Evolutionary conservation across 208 protist species (phyloP), one percentile per base, ranked within the genome.

Genomic region (Trypanosoma platydactyli): DNA sequence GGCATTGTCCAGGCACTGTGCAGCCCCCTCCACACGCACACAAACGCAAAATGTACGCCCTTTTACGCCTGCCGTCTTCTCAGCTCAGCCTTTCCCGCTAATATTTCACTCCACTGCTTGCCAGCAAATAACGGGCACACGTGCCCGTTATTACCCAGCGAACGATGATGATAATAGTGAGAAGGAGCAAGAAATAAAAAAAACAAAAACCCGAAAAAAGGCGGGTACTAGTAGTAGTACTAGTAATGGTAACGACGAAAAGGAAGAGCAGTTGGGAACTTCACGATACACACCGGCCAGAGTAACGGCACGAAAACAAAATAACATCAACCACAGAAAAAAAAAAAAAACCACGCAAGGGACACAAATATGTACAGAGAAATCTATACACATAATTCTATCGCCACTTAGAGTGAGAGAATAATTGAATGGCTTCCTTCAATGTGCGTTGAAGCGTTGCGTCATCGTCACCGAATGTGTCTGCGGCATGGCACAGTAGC

Each of bases 401-500:
- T 25, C 41, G 51, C 64, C 54, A 63, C 5, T 35, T 44, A 35
- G 15, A 61, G 13, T 29, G 59, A 48, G 42, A 51, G 16, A 73
- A 38, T 25, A 64, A 38, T 29, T 35, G 6, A n/a, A 66, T 20
- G 29, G 46, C 49, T 18, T 66, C 61, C 20, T 4, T 33, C 22
- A 61, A 44, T 15, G 46, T 18, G 25, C 61, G 60, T 12, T 59
- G 57, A 12, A 73, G 18, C 24, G 51, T 20, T 3, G 42, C 20
- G 42, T 73, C 68, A 16, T 73, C 68, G 24, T 62, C 66, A 22
- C 68, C 59, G 52, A 73, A 25, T 7, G 55, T 55, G 15, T 73
- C 68, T 20, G 25, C 59, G 5, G 68, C 55, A 30, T 30, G 22
- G 30, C 60, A 66, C 22, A 73, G 29, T 2, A 73, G 16, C 48